Conservation (phyloP, 257 asterid genomes). For the Fraxinus americana region DNA sequence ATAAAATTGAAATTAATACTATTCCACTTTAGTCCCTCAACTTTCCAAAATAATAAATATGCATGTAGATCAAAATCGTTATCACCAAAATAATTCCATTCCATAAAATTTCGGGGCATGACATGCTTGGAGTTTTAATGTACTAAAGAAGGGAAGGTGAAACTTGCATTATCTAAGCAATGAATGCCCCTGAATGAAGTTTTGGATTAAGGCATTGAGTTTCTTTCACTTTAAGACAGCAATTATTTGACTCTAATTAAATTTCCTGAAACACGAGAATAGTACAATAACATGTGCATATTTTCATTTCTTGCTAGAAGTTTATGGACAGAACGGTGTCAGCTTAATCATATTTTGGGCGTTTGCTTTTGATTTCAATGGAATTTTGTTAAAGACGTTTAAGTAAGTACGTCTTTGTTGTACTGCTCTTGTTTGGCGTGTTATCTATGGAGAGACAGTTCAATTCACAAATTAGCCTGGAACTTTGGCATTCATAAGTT, state of each 20-base stretch:
- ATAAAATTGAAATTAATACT: too few relatives aligned
- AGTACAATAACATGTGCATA: not conserved
- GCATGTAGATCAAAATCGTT: too few relatives aligned
- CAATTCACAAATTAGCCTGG: not conserved
- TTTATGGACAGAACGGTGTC: not conserved
- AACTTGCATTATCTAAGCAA: not conserved
- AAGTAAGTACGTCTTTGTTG: not conserved
- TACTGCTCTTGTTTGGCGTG: not conserved
- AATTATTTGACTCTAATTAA: not conserved
- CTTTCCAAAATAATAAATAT: too few relatives aligned
- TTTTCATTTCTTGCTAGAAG: not conserved
- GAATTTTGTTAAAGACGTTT: not conserved
- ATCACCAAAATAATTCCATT: too few relatives aligned
- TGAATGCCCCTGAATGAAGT: not conserved
- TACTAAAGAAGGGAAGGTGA: not conserved
- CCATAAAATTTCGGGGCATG: too few relatives aligned
- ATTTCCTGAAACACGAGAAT: not conserved
- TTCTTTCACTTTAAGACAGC: not conserved
- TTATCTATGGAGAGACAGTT: not conserved
- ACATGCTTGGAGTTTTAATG: not conserved
- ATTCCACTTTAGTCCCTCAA: too few relatives aligned
- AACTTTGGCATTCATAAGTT: not conserved
- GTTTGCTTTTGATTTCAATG: not conserved
- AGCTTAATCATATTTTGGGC: not conserved
- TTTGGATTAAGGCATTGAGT: not conserved